Evolutionary conservation across 495 filamentous ascomycete genomes (phyloP).

Genomic region (Apodospora peruviana): DNA sequence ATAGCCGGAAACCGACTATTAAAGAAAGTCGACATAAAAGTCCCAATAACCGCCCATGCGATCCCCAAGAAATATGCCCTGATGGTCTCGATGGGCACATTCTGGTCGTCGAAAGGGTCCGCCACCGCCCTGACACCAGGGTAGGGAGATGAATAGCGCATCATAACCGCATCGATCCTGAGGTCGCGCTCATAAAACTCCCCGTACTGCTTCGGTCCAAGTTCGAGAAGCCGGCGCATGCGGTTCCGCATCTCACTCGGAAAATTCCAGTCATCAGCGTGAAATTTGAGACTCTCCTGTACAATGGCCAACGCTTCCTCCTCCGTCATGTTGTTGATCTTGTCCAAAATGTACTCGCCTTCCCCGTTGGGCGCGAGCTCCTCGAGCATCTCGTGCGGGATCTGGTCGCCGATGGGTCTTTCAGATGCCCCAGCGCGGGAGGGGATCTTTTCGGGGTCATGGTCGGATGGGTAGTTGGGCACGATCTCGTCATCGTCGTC

Average conservation of each 20-base stretch:
- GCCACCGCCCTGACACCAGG: constrained; percentile 42
- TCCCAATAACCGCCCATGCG: constrained; percentile 28
- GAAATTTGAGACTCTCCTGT: constrained; percentile 22
- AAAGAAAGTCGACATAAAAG: constrained; percentile 31
- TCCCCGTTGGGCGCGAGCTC: constrained; percentile 33
- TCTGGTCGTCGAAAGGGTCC: constrained; percentile 26
- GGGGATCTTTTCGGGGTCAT: constrained; percentile 27
- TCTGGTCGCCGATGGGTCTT: constrained; percentile 22
- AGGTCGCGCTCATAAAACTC: constrained; percentile 34
- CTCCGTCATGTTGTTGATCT: constrained; percentile 31
- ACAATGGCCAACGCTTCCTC: constrained; percentile 32
- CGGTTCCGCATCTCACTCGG: constrained; percentile 26
- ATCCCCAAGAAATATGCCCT: constrained; percentile 37
- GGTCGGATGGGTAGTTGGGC: constrained; percentile 1
- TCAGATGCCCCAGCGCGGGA: background rate
- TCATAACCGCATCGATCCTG: constrained; percentile 30
- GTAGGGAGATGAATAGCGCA: constrained; percentile 38
- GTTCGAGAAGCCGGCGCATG: constrained; percentile 21
- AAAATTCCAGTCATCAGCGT: constrained; percentile 36
- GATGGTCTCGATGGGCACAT: constrained; percentile 31
- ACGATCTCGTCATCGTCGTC: constrained; percentile 10
- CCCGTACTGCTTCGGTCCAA: constrained; percentile 26
- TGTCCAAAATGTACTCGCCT: constrained; percentile 31
- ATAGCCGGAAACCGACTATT: constrained; percentile 34
- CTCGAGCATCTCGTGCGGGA: constrained; percentile 29